These are phyloP conservation scores for Acer saccharum DNA, from an alignment of 345 rosid species.

Conservation along the genomic window DNA sequence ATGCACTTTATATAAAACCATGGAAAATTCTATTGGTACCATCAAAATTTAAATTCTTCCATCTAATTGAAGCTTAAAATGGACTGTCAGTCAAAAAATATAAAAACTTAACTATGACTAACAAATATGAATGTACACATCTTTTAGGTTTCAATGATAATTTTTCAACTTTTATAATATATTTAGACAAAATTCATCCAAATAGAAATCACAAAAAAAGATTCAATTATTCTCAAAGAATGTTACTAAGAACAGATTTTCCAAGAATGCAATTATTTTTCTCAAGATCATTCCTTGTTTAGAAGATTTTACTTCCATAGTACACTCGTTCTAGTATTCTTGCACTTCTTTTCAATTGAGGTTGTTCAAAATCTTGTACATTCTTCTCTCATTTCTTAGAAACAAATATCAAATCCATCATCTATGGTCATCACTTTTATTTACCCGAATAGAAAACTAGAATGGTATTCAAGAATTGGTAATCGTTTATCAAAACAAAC, in stretches of 20 bases:
- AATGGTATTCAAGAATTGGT: constrained; percentile 2
- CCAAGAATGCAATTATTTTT: neutral
- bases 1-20: neutral
- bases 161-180: neutral
- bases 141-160: neutral
- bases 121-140: neutral
- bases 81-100: neutral
- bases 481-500: constrained; percentile 39
- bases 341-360: neutral
- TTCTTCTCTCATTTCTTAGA: neutral
- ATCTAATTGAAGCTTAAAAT: neutral
- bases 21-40: neutral
- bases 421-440: neutral
- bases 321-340: neutral
- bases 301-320: neutral
- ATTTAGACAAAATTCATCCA: neutral
- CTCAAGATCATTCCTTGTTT: neutral
- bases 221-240: constrained; percentile 6
- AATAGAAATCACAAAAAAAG: neutral
- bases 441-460: neutral
- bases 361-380: neutral
- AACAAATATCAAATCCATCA: neutral
- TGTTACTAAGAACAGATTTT: neutral
- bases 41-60: neutral
- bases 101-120: neutral